A percentile compares a stretch with the other conserved stretches of the same genome.
Conservation (phyloP, 2,329 filamentous ascomycete genomes). For the Aspergillus candidus region DNA sequence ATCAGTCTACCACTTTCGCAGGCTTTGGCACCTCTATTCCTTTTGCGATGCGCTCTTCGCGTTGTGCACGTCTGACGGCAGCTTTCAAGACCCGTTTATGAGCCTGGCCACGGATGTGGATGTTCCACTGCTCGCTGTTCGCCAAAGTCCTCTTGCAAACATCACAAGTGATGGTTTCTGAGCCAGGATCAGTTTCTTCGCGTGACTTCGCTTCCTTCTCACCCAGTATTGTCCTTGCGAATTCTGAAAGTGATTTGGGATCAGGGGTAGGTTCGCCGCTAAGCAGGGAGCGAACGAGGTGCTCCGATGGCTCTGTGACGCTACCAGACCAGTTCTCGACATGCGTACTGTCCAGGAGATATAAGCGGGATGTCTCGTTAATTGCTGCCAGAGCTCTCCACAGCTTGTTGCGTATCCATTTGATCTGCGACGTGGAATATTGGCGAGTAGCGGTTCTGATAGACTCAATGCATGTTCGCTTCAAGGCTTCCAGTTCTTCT, state of each 20-base stretch:
- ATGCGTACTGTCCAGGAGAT: constrained; percentile 74
- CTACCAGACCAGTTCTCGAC: constrained; percentile 53
- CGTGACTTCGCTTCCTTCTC: constrained; percentile 49
- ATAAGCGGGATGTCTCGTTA: constrained; percentile 54
- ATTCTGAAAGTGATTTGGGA: constrained; percentile 52
- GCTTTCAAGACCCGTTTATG: constrained; percentile 54
- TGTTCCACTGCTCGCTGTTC: constrained; percentile 52
- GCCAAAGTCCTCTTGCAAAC: constrained; percentile 57
- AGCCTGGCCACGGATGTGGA: constrained; percentile 50
- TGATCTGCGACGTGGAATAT: constrained; percentile 77
- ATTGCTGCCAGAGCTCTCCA: constrained; percentile 60
- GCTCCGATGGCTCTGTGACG: constrained; percentile 61
- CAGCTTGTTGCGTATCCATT: constrained; percentile 82
- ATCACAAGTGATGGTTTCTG: constrained; percentile 57
- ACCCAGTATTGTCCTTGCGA: constrained; percentile 52
- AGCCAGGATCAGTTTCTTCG: constrained; percentile 42
- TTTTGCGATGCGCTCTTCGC: constrained; percentile 28
- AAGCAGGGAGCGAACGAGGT: constrained; percentile 60
- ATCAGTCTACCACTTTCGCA: constrained; percentile 1
- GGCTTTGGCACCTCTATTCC: constrained; percentile 10
- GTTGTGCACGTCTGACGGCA: constrained; percentile 24
- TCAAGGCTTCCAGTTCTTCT: constrained; percentile 50
- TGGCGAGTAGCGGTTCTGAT: constrained; percentile 79
- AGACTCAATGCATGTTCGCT: constrained; percentile 58
- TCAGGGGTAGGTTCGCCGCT: constrained; percentile 48